These are phyloP conservation scores for Curvularia sp. DNA, from an alignment of 2,329 filamentous ascomycete genomes.

Conservation along the genomic window DNA sequence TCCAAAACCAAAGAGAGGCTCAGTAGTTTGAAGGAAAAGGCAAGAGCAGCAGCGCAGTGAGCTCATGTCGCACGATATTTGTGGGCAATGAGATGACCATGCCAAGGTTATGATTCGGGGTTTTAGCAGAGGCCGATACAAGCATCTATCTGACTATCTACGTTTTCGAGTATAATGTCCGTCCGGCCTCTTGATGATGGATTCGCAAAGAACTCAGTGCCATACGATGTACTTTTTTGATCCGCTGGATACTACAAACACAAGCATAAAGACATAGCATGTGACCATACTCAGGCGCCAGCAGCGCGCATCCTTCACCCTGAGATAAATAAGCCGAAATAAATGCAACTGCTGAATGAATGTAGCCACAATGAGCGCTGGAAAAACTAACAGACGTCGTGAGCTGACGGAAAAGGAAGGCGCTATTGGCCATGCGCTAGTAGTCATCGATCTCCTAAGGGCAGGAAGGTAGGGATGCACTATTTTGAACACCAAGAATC, in stretches of 20 bases:
- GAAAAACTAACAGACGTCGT: conserved; percentile 16
- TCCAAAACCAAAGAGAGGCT: conserved; percentile 31
- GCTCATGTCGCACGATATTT: neutral
- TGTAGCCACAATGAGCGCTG: conserved; percentile 26
- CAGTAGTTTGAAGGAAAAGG: conserved; percentile 36
- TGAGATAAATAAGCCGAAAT: conserved; percentile 9
- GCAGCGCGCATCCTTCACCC: conserved; percentile 6
- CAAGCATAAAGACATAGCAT: conserved; percentile 14
- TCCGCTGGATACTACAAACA: conserved; percentile 25
- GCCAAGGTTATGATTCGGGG: neutral
- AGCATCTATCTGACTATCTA: conserved; percentile 7
- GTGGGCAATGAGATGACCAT: neutral
- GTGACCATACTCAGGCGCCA: conserved; percentile 12
- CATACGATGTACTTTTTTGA: conserved; percentile 11
- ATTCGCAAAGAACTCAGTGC: neutral
- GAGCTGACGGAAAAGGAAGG: conserved; percentile 16
- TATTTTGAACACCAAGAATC: conserved; percentile 29
- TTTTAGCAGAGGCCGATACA: neutral
- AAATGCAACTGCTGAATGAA: conserved; percentile 17
- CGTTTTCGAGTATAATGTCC: conserved; percentile 13
- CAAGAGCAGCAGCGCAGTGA: conserved; percentile 30
- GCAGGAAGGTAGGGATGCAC: conserved; percentile 8
- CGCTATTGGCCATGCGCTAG: conserved; percentile 9
- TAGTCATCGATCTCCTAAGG: conserved; percentile 2
- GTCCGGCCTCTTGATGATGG: neutral